Base-by-base conservation (phyloP, 148 eudicot species). In the Bassia scoparia region DNA sequence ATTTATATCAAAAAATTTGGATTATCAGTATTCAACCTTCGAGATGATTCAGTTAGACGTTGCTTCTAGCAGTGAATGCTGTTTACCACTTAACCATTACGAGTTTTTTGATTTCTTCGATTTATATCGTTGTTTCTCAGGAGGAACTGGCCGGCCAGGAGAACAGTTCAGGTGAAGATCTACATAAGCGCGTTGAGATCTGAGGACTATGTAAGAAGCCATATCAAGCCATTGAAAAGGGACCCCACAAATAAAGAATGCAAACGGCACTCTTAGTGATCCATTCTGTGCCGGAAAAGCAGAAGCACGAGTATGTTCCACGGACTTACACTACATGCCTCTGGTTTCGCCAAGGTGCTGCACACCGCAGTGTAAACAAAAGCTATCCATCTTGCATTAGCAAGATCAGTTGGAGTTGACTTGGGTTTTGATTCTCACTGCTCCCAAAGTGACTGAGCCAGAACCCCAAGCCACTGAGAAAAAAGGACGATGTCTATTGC, bases 231-330 rank as follows among this genome's bases (percentile, higher is more conserved):
- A 76, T 91, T 63, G 79, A 31, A 81, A 35, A 54, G 5, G 89
- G 97, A 33, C 78, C 74, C 26, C 81, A 79, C 69, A 86, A 81
- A 88, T 91, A 20, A 88, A 60, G 80, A 83, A 87, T 24, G 31
- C 78, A 37, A 86, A 89, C 78, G 96, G 94, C 24, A 81, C 84
- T 35, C 86, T 89, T 49, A 82, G 85, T 63, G 91, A 97, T 69
- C 99, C 99, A 0, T 92, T 87, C 52, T 92, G 98, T 77, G 83
- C 87, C 0, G 97, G 99, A 18, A 95, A n/a, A 91, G 83, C 91
- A 95, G 82, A 95, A 95, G 72, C 99, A 88, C 65, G 96, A 89
- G 23, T 95, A 87, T 72, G 84, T 60, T 85, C 81, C 71, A 95
- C 90, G 72, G 97, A 92, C 63, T 88, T 92, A 11, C 75, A 76